Evolutionary conservation across 352 stramenopile genomes (phyloP), one percentile per base, ranked within the genome.

Genomic region (Globisporangium barbulae): DNA sequence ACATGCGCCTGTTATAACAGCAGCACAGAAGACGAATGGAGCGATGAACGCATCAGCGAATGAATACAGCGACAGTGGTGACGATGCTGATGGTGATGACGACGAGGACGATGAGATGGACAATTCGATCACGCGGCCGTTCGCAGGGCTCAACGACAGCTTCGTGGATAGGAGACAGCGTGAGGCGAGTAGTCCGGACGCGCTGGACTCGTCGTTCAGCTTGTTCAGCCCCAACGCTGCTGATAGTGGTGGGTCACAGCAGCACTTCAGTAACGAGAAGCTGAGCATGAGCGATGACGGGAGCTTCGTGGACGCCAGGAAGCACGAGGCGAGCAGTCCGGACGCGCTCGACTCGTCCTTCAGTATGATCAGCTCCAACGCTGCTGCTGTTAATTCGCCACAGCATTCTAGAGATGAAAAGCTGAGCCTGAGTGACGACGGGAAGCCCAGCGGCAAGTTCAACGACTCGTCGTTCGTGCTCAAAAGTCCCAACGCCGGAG

Each of bases 401-500:
- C 25, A 28, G 25, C 25, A 28, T 28, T 28, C 25, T 28, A 28
- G 25, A 28, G 25, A 28, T 28, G 25, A 28, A 2, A 28, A 28
- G 2, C 25, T 28, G 25, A 28, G 25, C 25, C 25, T 17, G 15
- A 37, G 30, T 5, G 35, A n/a, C 2, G n/a, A 30, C 10, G 45
- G 56, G 6, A 10, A 5, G 41, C 10, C 25, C 28, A 63, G 57
- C 22, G 58, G 47, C 44, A 31, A 50, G 3, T 57, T 56, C 33
- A 49, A 37, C 58, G 58, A 63, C 33, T 22, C 58, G 33, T 63
- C 58, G 30, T 63, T 63, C 37, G 47, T 56, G n/a, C 31, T 63
- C 44, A 48, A 54, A 45, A 57, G 45, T 15, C 47, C 58, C 10
- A 44, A 47, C 5, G 19, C 17, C 39, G 25, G 25, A 28, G 25